Evolutionary conservation across 2,329 filamentous ascomycete genomes (phyloP).

Genomic region (Nakataea oryzae): DNA sequence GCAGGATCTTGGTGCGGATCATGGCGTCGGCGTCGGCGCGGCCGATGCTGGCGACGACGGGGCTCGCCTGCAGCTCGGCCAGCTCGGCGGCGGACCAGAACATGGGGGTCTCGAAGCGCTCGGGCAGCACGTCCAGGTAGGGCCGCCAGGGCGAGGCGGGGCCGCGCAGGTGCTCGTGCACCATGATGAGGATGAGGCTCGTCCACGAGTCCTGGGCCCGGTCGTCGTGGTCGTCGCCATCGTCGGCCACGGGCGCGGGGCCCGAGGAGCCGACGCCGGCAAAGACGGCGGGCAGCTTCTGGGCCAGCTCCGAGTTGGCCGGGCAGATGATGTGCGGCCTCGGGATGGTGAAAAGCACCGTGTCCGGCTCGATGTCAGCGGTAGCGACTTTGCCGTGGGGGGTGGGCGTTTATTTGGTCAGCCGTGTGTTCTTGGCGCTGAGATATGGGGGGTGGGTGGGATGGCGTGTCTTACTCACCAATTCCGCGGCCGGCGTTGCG

Average conservation of each 20-base stretch:
- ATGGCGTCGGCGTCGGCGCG: slow-evolving; percentile 59
- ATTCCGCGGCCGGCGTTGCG: slow-evolving; percentile 44
- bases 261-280: slow-evolving; percentile 18
- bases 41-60: slow-evolving; percentile 68
- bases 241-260: slow-evolving; percentile 18
- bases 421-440: slow-evolving; percentile 1
- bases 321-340: slow-evolving; percentile 59
- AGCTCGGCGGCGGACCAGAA: slow-evolving; percentile 72
- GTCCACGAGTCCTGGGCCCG: slow-evolving; percentile 39
- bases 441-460: not conserved
- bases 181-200: slow-evolving; percentile 62
- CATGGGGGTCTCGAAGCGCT: slow-evolving; percentile 74
- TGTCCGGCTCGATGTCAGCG: slow-evolving; percentile 60
- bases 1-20: slow-evolving; percentile 47
- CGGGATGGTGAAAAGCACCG: slow-evolving; percentile 72
- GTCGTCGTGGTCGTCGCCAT: slow-evolving; percentile 24
- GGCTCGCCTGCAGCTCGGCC: slow-evolving; percentile 62
- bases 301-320: slow-evolving; percentile 59
- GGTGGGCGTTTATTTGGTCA: not conserved
- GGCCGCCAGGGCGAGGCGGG: slow-evolving; percentile 59
- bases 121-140: slow-evolving; percentile 68
- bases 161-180: slow-evolving; percentile 60
- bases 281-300: slow-evolving; percentile 44
- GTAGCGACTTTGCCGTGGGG: slow-evolving; percentile 47
- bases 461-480: slow-evolving; percentile 22